These are phyloP conservation scores for Eutrema japonicum DNA, from an alignment of 345 rosid genomes.

Conservation along the genomic window DNA sequence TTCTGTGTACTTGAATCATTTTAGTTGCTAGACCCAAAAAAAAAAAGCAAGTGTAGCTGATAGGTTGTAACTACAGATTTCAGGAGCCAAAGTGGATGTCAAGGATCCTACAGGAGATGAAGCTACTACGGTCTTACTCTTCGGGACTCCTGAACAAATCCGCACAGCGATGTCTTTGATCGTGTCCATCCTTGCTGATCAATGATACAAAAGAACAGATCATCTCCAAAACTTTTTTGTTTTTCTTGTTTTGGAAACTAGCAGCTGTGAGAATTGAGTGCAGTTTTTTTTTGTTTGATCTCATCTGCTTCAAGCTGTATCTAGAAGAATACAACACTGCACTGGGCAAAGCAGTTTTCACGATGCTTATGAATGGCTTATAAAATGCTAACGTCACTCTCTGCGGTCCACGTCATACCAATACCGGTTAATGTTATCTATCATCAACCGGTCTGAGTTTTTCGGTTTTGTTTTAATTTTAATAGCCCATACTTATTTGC, in stretches of 20 bases:
- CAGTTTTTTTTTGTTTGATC: neutral
- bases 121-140: slow-evolving; percentile 50
- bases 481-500: neutral
- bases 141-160: slow-evolving; percentile 64
- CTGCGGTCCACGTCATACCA: neutral
- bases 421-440: neutral
- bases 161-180: slow-evolving; percentile 56
- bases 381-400: too few relatives aligned
- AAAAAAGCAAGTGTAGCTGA: neutral
- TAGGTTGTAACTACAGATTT: slow-evolving; percentile 48
- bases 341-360: neutral
- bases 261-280: neutral
- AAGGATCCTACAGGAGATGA: slow-evolving; percentile 54
- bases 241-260: neutral
- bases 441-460: neutral
- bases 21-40: neutral
- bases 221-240: neutral
- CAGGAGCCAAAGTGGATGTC: slow-evolving; percentile 66
- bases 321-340: neutral
- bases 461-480: neutral
- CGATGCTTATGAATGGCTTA: too few relatives aligned
- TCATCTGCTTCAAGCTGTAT: slow-evolving; percentile 1
- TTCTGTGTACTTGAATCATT: slow-evolving; percentile 5
- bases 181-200: slow-evolving; percentile 39
- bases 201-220: neutral